Evolutionary conservation across 345 rosid genomes (phyloP).

Genomic region (Stellera chamaejasme): DNA sequence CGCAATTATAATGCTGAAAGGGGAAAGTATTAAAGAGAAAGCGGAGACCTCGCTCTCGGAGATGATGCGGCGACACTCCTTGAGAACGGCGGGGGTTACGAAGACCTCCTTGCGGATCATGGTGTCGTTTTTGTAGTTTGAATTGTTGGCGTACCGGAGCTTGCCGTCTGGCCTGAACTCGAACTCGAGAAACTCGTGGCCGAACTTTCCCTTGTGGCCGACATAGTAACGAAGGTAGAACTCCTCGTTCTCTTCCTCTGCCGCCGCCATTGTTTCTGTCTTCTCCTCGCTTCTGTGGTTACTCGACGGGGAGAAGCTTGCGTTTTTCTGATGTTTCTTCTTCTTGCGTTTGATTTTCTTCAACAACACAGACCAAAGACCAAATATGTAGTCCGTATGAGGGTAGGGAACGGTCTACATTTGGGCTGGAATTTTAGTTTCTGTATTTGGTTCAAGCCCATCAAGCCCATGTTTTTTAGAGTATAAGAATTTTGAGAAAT

Average conservation of each 20-base stretch:
- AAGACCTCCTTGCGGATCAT: conserved; percentile 96
- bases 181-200: conserved; percentile 98
- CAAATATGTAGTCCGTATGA: too few species aligned
- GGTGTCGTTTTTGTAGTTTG: conserved; percentile 70
- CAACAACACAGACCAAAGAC: too few species aligned
- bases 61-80: conserved; percentile 95
- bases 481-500: too few species aligned
- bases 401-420: too few species aligned
- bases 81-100: conserved; percentile 86
- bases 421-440: too few species aligned
- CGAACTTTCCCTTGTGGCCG: conserved; percentile 98
- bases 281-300: background rate
- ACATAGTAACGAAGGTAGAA: conserved; percentile 94
- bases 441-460: too few species aligned
- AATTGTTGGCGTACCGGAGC: conserved; percentile 97
- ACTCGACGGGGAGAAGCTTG: too few species aligned
- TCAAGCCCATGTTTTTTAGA: too few species aligned
- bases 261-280: conserved; percentile 25
- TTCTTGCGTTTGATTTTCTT: too few species aligned
- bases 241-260: conserved; percentile 59
- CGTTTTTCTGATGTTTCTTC: too few species aligned
- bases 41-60: conserved; percentile 79
- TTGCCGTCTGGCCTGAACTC: conserved; percentile 95
- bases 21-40: background rate
- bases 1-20: background rate